Percentiles rank a stretch among this genome's conserved stretches.
These are phyloP conservation scores for Solanum lycopersicoides DNA, from an alignment of 257 asterid species.

Conservation along the genomic window DNA sequence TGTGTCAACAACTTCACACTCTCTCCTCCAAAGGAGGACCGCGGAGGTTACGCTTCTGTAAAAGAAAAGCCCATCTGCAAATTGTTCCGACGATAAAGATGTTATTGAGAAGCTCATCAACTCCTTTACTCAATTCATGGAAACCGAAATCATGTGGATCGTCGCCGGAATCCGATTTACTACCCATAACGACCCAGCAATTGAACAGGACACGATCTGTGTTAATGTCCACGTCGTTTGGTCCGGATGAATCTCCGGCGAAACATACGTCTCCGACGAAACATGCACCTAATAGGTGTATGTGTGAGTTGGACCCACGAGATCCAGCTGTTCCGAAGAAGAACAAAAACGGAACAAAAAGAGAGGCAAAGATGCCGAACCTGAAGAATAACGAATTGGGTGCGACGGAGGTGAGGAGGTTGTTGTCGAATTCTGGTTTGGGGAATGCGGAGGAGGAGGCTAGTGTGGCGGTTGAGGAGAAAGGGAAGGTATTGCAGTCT, in stretches of 20 bases:
- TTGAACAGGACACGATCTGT: not conserved
- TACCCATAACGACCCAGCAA: not conserved
- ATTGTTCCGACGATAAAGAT: not conserved
- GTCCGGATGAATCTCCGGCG: not conserved
- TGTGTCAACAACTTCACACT: not conserved
- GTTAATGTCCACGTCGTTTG: not conserved
- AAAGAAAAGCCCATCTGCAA: no score
- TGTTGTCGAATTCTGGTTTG: slow-evolving; percentile 12
- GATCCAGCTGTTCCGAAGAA: not conserved
- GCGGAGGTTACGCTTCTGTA: not conserved
- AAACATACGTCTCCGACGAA: not conserved
- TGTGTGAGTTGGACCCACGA: not conserved
- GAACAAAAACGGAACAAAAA: not conserved
- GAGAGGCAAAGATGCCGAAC: not conserved
- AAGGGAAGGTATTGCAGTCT: slow-evolving; percentile 23
- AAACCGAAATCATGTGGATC: not conserved
- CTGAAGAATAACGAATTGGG: not conserved
- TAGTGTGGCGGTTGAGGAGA: slow-evolving; percentile 5
- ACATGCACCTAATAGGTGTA: not conserved
- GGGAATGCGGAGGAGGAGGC: slow-evolving; percentile 16
- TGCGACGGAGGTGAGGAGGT: not conserved
- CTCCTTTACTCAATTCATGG: slow-evolving; percentile 2
- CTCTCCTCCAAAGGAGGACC: not conserved
- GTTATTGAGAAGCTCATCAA: slow-evolving; percentile 9
- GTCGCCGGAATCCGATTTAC: slow-evolving; percentile 1